Evolutionary conservation across 768 basidiomycete genomes (phyloP).

Genomic region (Trametes gibbosa): DNA sequence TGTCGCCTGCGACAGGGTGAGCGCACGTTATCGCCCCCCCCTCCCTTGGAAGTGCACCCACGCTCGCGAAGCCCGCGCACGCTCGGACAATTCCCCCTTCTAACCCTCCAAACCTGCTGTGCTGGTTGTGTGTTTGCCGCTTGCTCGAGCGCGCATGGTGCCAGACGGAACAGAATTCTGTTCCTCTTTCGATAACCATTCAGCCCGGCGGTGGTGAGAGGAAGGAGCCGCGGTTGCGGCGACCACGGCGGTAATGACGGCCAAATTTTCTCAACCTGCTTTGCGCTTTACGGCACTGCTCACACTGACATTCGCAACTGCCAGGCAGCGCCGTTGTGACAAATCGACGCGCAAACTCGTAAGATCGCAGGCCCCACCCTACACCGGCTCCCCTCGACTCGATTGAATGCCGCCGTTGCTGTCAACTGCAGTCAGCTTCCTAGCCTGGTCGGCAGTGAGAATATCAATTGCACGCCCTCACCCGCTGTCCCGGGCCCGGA

Average conservation of each 20-base stretch:
- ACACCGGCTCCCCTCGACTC: too few relatives aligned
- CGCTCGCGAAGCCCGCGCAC: constrained; percentile 1
- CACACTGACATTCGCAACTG: too few relatives aligned
- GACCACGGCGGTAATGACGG: not conserved
- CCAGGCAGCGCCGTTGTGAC: too few relatives aligned
- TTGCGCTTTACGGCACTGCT: too few relatives aligned
- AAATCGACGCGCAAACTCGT: too few relatives aligned
- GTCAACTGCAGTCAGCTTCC: too few relatives aligned
- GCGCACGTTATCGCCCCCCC: not conserved
- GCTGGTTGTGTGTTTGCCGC: too few relatives aligned
- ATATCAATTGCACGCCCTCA: not conserved
- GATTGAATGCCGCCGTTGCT: too few relatives aligned
- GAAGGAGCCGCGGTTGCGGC: not conserved
- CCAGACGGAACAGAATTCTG: not conserved
- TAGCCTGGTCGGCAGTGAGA: too few relatives aligned
- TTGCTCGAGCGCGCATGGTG: not conserved
- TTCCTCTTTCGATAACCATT: not conserved
- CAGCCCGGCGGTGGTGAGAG: not conserved
- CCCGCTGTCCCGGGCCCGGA: not conserved
- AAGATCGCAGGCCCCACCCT: too few relatives aligned
- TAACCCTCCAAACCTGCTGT: too few relatives aligned
- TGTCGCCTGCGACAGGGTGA: not conserved
- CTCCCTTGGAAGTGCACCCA: not conserved
- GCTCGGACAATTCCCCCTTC: not conserved
- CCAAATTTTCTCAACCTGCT: too few relatives aligned